phyloP scores from a whole-genome alignment of 805 yeast species.

The Lipomyces orientalis region DNA sequence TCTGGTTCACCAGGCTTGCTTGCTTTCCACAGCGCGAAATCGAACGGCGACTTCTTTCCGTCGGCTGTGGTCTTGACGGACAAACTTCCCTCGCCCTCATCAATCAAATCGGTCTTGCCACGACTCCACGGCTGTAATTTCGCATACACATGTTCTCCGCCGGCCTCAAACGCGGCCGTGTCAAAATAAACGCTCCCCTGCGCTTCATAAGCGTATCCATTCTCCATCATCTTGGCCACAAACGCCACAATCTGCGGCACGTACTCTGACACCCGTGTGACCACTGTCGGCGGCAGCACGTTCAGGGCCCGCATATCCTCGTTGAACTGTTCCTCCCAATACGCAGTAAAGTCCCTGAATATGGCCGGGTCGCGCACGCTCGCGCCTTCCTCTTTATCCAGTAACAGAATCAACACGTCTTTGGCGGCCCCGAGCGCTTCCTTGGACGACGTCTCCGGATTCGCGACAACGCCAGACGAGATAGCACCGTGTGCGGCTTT shows the following conservation, averaged over 20 bases:
- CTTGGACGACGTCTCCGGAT: slow-evolving; percentile 35
- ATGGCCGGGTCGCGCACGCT: slow-evolving; percentile 82
- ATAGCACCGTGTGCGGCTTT: slow-evolving; percentile 57
- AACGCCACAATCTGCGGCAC: slow-evolving; percentile 88
- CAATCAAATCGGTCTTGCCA: slow-evolving; percentile 81
- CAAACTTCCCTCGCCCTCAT: slow-evolving; percentile 94
- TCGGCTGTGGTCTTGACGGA: slow-evolving; percentile 50
- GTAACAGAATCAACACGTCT: slow-evolving; percentile 73
- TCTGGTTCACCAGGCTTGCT: slow-evolving; percentile 97
- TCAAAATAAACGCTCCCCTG: slow-evolving; percentile 94
- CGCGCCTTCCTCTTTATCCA: slow-evolving; percentile 76
- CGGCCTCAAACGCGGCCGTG: slow-evolving; percentile 76
- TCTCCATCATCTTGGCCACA: slow-evolving; percentile 72
- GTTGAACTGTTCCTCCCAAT: slow-evolving; percentile 86
- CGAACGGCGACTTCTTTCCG: slow-evolving; percentile 76
- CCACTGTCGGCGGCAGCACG: slow-evolving; percentile 81
- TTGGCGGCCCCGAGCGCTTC: slow-evolving; percentile 60
- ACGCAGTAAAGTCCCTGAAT: slow-evolving; percentile 80
- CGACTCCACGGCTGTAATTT: slow-evolving; percentile 98
- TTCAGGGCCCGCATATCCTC: slow-evolving; percentile 84
- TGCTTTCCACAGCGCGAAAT: slow-evolving; percentile 96
- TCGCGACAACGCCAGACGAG: slow-evolving; percentile 38
- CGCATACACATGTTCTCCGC: slow-evolving; percentile 81
- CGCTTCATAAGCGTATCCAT: slow-evolving; percentile 85
- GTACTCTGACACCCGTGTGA: slow-evolving; percentile 94